Evolutionary conservation across 2,329 filamentous ascomycete species (phyloP), one percentile per base, ranked within the genome.

Genomic region (Tolypocladium tropicale): DNA sequence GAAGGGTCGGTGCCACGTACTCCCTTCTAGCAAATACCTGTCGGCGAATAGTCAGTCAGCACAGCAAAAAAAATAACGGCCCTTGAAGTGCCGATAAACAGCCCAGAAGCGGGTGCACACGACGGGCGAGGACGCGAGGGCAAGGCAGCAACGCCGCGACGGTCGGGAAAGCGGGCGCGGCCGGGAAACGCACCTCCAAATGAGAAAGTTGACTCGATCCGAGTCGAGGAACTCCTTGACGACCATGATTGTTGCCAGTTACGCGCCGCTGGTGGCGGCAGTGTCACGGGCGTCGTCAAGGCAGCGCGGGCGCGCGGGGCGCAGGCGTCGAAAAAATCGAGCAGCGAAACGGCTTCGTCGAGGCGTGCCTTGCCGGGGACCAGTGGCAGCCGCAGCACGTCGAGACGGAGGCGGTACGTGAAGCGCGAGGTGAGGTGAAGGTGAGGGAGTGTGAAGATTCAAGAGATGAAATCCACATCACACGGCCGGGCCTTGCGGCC

Each of bases 191-290:
- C 77, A 86, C 83, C 82, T 84, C 83, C 83, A 86, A 69, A 86
- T 78, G 70, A 86, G 78, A 77, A 82, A 86, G 76, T 86, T 86
- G 78, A 86, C 76, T 76, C 81, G 78, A 71, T 86, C 78, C 62
- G 81, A 84, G 77, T 84, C 80, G 66, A 86, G 76, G 67, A 77
- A 77, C 74, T 84, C 81, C 75, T 83, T 83, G 66, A 64, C 63
- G 63, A 72, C 70, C 80, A 83, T 83, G 65, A 64, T 67, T 60
- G 65, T 67, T 58, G 61, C 60, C 55, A 55, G 55, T 61, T 62
- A 61, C 58, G 66, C 66, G 66, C 66, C 68, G 63, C 61, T 63
- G 61, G 62, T 65, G 66, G 67, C 67, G 62, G 69, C 66, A 63
- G 61, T 56, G 65, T 63, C 60, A 65, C 62, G 60, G 60, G 59